Percentiles rank a stretch among this genome's conserved stretches.
phyloP scores from a whole-genome alignment of 305 asterid genomes.

The Ilex paraguariensis region DNA sequence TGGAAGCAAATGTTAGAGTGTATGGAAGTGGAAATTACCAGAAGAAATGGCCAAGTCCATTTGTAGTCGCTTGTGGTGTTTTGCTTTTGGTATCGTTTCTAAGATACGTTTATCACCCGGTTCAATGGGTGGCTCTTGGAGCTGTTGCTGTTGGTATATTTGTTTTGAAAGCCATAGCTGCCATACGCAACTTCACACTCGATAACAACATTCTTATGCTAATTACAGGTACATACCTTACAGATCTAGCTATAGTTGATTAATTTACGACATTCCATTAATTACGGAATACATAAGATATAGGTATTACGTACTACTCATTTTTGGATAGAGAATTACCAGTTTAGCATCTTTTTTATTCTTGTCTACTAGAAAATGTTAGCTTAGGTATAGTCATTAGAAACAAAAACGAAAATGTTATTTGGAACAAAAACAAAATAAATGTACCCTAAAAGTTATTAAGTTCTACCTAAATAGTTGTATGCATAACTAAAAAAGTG shows the following conservation, averaged over 20 bases:
- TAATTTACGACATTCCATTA: not conserved
- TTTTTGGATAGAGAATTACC: not conserved
- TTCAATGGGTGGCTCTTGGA: constrained; percentile 66
- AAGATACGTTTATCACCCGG: constrained; percentile 39
- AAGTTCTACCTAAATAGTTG: too few species aligned
- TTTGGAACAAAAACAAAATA: not conserved
- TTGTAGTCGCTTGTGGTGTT: constrained; percentile 47
- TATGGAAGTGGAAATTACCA: constrained; percentile 32
- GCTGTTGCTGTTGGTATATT: constrained; percentile 59
- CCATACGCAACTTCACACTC: constrained; percentile 39
- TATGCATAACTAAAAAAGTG: too few species aligned
- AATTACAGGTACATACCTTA: constrained; percentile 52
- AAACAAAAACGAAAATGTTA: not conserved
- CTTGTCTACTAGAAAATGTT: not conserved
- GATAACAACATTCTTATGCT: constrained; percentile 74
- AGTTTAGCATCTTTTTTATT: not conserved
- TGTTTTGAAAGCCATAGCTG: constrained; percentile 36
- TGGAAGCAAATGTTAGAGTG: constrained; percentile 60
- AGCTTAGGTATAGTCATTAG: not conserved
- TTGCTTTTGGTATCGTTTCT: constrained; percentile 50
- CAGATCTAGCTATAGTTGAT: not conserved
- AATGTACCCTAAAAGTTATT: too few species aligned
- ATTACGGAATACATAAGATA: not conserved
- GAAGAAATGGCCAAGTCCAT: constrained; percentile 76
- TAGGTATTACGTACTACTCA: not conserved